Conservation (phyloP, 768 basidiomycete genomes). For the Kondoa malvinella region DNA sequence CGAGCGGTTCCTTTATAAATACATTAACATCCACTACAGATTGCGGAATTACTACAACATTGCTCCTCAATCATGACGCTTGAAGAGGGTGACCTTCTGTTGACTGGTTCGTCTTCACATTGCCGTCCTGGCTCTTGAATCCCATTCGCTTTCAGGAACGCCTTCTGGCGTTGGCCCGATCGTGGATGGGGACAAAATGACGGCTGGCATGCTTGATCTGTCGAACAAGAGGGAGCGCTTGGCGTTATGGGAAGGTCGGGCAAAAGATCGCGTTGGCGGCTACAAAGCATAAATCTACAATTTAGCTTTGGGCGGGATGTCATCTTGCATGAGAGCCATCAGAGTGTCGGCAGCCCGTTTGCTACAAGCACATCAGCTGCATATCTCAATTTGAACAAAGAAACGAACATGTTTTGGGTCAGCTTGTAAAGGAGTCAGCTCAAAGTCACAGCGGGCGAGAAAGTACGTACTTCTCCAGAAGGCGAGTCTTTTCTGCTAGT, state of each 20-base stretch:
- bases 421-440: no score
- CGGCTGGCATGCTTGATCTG: constrained; percentile 44
- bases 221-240: constrained; percentile 42
- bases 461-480: background rate
- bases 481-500: constrained; percentile 12
- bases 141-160: no score
- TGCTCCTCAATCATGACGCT: constrained; percentile 91
- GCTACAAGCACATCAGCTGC: constrained; percentile 1
- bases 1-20: no score
- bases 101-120: no score
- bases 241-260: constrained; percentile 47
- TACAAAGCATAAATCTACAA: constrained; percentile 34
- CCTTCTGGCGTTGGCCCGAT: constrained; percentile 78
- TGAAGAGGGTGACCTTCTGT: constrained; percentile 44
- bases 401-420: no score
- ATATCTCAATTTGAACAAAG: background rate
- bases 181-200: constrained; percentile 55
- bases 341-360: constrained; percentile 23
- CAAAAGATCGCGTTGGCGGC: constrained; percentile 51
- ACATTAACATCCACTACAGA: constrained; percentile 31
- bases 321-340: constrained; percentile 19
- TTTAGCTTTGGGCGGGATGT: constrained; percentile 15
- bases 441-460: no score
- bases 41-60: constrained; percentile 72
- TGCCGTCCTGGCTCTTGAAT: no score